Evolutionary conservation across 495 filamentous ascomycete species (phyloP).

Genomic region (Bathelium albidoporum): DNA sequence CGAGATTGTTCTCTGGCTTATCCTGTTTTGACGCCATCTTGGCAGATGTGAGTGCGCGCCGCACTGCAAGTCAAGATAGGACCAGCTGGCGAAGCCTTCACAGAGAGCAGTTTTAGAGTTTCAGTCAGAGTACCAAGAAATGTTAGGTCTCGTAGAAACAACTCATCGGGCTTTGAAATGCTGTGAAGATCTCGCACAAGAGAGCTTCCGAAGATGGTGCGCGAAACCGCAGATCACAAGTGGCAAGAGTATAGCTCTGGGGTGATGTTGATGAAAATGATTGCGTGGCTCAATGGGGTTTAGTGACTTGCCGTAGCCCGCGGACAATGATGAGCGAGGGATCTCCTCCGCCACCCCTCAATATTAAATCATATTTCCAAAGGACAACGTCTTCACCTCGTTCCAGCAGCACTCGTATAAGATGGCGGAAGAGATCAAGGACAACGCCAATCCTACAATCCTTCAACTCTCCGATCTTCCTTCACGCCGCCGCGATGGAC

Average conservation of each 20-base stretch:
- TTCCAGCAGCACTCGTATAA: too few relatives aligned
- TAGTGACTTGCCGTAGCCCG: too few relatives aligned
- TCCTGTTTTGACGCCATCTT: slow-evolving; percentile 19
- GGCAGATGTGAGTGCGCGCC: background rate
- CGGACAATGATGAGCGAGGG: too few relatives aligned
- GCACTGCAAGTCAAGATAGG: background rate
- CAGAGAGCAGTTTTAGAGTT: too few relatives aligned
- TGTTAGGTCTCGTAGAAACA: too few relatives aligned
- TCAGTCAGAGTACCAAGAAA: too few relatives aligned
- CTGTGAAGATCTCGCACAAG: background rate
- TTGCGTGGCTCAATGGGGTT: background rate
- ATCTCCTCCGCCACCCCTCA: too few relatives aligned
- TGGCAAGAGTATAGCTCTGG: background rate
- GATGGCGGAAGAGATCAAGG: slow-evolving; percentile 41
- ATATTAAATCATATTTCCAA: too few relatives aligned
- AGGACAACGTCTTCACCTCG: too few relatives aligned
- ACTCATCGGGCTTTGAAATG: too few relatives aligned
- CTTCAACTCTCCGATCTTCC: slow-evolving; percentile 83
- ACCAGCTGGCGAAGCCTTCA: too few relatives aligned
- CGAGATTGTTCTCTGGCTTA: slow-evolving; percentile 58
- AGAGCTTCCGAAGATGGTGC: background rate
- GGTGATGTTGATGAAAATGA: background rate
- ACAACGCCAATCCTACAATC: slow-evolving; percentile 94
- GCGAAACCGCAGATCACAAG: background rate
- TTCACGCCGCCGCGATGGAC: slow-evolving; percentile 46